phyloP scores from a whole-genome alignment of 2,329 filamentous ascomycete species.

The Microsporum audouinii region DNA sequence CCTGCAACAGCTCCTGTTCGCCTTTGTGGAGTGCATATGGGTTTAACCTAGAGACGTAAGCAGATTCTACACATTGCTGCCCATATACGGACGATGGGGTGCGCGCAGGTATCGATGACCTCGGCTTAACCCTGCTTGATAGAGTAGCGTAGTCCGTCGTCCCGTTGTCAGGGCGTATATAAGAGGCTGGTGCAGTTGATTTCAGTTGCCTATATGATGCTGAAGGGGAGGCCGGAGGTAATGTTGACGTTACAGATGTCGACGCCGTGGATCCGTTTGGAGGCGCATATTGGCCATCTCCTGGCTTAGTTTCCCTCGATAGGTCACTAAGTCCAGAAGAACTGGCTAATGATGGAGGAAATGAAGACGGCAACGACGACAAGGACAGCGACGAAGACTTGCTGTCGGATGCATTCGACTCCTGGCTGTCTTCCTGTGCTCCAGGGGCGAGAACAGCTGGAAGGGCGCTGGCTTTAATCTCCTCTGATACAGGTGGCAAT shows the following conservation, averaged over 20 bases:
- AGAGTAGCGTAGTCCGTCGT: slow-evolving; percentile 12
- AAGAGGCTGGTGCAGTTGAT: slow-evolving; percentile 12
- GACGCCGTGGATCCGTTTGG: slow-evolving; percentile 23
- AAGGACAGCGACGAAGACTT: not conserved
- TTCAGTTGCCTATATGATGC: slow-evolving; percentile 10
- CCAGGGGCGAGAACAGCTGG: not conserved
- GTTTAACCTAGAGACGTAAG: slow-evolving; percentile 77
- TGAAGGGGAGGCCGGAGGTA: slow-evolving; percentile 16
- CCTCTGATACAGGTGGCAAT: not conserved
- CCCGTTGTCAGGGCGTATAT: not conserved
- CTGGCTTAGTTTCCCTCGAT: slow-evolving; percentile 17
- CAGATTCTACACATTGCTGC: slow-evolving; percentile 80
- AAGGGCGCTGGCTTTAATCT: not conserved
- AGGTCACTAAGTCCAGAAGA: slow-evolving; percentile 15
- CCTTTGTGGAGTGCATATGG: slow-evolving; percentile 77
- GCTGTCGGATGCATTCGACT: not conserved
- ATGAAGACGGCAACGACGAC: not conserved
- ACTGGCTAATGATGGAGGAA: slow-evolving; percentile 5
- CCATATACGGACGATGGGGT: slow-evolving; percentile 68
- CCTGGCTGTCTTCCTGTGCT: not conserved
- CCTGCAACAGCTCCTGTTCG: slow-evolving; percentile 69
- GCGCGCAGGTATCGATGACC: slow-evolving; percentile 70
- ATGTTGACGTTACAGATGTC: slow-evolving; percentile 18
- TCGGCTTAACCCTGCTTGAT: slow-evolving; percentile 51
- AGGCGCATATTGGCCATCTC: slow-evolving; percentile 21